phyloP scores from a whole-genome alignment of 202 grass and related monocot genomes.

The Setaria viridis region DNA sequence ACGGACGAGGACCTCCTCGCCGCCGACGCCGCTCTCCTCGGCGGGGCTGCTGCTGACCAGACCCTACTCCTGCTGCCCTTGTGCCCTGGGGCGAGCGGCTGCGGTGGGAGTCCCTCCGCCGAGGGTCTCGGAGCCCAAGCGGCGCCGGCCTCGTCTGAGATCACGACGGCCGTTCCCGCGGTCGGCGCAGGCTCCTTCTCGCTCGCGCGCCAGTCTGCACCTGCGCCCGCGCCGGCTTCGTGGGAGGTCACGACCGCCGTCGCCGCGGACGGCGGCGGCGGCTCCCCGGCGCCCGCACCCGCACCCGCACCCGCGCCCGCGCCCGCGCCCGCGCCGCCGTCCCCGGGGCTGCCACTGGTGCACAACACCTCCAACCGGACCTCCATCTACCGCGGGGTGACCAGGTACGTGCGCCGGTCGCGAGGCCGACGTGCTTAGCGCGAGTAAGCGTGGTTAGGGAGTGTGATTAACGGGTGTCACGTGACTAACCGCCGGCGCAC shows the following conservation, averaged over 20 bases:
- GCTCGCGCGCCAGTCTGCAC: not conserved
- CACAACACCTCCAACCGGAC: slow-evolving; percentile 43
- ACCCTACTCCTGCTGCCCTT: slow-evolving; percentile 32
- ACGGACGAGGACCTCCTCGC: slow-evolving; percentile 39
- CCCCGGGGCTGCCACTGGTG: slow-evolving; percentile 32
- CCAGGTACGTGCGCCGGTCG: slow-evolving; percentile 55
- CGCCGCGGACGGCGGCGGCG: not conserved
- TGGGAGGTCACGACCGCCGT: not conserved
- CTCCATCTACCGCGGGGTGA: slow-evolving; percentile 88
- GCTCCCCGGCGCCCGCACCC: slow-evolving; percentile 9
- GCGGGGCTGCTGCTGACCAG: slow-evolving; percentile 7
- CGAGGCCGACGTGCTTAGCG: not conserved
- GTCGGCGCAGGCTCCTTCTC: slow-evolving; percentile 31
- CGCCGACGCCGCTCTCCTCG: not conserved
- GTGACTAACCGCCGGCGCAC: slow-evolving; percentile 27
- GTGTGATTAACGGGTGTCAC: slow-evolving; percentile 21
- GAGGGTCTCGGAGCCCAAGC: slow-evolving; percentile 14
- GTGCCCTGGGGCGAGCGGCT: slow-evolving; percentile 7
- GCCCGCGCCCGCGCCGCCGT: not conserved
- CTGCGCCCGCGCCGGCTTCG: not conserved
- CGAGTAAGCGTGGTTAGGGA: slow-evolving; percentile 34
- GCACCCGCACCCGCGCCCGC: not conserved
- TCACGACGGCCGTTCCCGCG: slow-evolving; percentile 5
- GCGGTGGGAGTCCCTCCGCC: not conserved
- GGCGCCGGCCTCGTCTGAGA: slow-evolving; percentile 29